Evolutionary conservation across 805 yeast species (phyloP).

Genomic region (Starmerella khaoyaiensis): DNA sequence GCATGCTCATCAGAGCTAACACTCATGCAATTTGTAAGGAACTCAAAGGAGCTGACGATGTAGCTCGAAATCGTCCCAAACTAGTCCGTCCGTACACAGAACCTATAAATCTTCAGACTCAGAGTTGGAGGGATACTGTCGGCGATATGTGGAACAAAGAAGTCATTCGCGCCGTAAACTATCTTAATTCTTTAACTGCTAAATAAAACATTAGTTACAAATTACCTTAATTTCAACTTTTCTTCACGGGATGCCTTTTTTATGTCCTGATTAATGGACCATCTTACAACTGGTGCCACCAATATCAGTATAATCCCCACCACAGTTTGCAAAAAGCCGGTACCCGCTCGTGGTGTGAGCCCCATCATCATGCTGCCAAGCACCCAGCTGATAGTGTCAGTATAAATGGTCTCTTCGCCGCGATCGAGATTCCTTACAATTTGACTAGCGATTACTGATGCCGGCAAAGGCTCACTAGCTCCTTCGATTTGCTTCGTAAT

Average conservation of each 20-base stretch:
- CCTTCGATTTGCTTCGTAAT: conserved; percentile 81
- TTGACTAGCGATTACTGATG: conserved; percentile 50
- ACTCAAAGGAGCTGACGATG: conserved; percentile 37
- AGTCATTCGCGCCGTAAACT: conserved; percentile 47
- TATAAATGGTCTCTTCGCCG: conserved; percentile 64
- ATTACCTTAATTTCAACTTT: not conserved
- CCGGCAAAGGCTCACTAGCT: conserved; percentile 54
- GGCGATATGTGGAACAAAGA: conserved; percentile 75
- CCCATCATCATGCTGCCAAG: conserved; percentile 39
- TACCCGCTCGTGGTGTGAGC: conserved; percentile 20
- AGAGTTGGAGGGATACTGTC: conserved; percentile 45
- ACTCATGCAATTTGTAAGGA: conserved; percentile 36
- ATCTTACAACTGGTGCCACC: conserved; percentile 20
- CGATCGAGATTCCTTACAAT: conserved; percentile 42
- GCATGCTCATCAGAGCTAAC: conserved; percentile 40
- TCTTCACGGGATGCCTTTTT: not conserved
- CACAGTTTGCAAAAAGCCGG: conserved; percentile 20
- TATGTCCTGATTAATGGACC: conserved; percentile 18
- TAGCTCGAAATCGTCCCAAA: conserved; percentile 43
- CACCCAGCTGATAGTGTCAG: conserved; percentile 79
- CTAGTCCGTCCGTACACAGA: conserved; percentile 35
- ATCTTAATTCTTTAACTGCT: conserved; percentile 35
- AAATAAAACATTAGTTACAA: conserved; percentile 1
- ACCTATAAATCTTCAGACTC: conserved; percentile 35
- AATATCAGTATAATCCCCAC: conserved; percentile 19